phyloP scores from a whole-genome alignment of 495 filamentous ascomycete species.

The Lasiosphaeriaceae sp. region DNA sequence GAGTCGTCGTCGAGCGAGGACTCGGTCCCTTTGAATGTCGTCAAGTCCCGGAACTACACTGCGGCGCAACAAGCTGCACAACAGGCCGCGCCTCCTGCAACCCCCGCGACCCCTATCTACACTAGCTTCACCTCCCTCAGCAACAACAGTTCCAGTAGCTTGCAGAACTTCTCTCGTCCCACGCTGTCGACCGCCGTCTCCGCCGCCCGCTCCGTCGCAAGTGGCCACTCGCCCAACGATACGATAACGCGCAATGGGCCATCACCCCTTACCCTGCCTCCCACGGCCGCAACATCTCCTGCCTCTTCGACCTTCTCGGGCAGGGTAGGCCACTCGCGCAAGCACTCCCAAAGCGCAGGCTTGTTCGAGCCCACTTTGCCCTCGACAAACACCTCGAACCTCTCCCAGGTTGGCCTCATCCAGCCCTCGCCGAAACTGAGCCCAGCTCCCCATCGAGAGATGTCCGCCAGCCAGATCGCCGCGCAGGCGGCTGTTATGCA shows the following conservation, averaged over 20 bases:
- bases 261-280: conserved; percentile 41
- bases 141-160: conserved; percentile 30
- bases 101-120: conserved; percentile 31
- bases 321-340: conserved; percentile 42
- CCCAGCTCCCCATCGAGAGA: conserved; percentile 45
- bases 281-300: conserved; percentile 27
- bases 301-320: conserved; percentile 25
- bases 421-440: conserved; percentile 27
- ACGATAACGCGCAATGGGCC: conserved; percentile 29
- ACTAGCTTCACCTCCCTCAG: conserved; percentile 32
- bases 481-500: conserved; percentile 78
- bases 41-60: conserved; percentile 21
- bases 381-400: conserved; percentile 56
- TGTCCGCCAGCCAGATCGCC: conserved; percentile 78
- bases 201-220: conserved; percentile 30
- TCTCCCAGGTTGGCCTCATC: conserved; percentile 41
- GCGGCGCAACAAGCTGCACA: conserved; percentile 5
- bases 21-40: conserved; percentile 27
- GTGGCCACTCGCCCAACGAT: conserved; percentile 27
- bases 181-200: conserved; percentile 36
- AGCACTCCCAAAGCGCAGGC: conserved; percentile 71
- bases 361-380: conserved; percentile 86
- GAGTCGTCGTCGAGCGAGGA: conserved; percentile 46
- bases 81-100: conserved; percentile 23
- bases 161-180: conserved; percentile 56